Base-by-base conservation (phyloP, 768 basidiomycete species). In the Rhizopogon vesiculosus region DNA sequence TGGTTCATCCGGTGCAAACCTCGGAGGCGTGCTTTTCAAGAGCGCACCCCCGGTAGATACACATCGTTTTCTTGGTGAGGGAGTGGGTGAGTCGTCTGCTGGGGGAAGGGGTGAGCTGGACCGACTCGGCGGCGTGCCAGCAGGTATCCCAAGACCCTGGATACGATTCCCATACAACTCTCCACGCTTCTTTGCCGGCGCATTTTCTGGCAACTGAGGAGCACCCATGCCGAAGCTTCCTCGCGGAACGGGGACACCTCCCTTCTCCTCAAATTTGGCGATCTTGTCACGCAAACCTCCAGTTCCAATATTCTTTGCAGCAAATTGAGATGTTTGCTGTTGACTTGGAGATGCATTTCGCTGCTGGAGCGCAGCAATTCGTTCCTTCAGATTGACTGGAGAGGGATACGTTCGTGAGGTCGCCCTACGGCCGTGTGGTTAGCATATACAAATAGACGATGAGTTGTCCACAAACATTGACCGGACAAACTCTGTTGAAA, bases 361-460 rank as follows among this genome's bases (percentile, higher is more conserved):
- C 61, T 89, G 88, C 66, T 92, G 83, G 48, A 92, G 74, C 28
- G 89, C 89, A 16, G 90, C 90, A 59, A 92, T 91, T 53, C 90
- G 86, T 62, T 91, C 89, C 71, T 85, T 90, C 65, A 91, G 81
- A 67, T 86, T 88, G 51, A 73, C 75, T 19, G 58, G 60, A 13
- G 58, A 45, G 22, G 63, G 54, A 40, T 58, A 41, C 12, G 60
- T 57, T 63, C 65, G 64, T 45, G 68, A 59, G 49, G 64, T 51
- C 25, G 68, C 63, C 66, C 68, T 71, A 55, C 9, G 46, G 45
- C 15, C 16, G 5, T 15, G 51, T 42, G 35, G 64, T 71, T 51
- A 71, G 63, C 53, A 19, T 22, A 42, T 29, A 7, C 40, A 9
- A 16, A 31, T 16, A 35, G 28, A 41, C 19, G 31, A 28, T 18